Evolutionary conservation across 2,329 filamentous ascomycete genomes (phyloP), one percentile per base, ranked within the genome.

Genomic region (Aureobasidium sp.): DNA sequence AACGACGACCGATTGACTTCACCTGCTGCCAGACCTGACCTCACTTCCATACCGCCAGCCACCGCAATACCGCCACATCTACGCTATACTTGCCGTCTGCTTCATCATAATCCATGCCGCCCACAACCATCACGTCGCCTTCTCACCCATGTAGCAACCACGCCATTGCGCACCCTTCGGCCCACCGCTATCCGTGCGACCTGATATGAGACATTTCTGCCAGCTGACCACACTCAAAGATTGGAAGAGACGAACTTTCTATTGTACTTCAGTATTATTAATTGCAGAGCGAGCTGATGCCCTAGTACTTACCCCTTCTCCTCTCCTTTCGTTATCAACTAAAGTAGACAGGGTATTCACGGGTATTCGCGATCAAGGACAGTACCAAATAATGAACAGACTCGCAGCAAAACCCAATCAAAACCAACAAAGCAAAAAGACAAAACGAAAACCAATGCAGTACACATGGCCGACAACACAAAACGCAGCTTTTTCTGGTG

Each of bases 361-460:
- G 55, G 55, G 53, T 55, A 55, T 56, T 57, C 55, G 55, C 52
- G 47, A 57, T 57, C 8, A 38, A 54, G 45, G 41, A 48, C 37
- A 54, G 25, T 34, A 54, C 34, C 24, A 37, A 25, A 34, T n/a
- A 30, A 48, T 14, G n/a, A 49, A 54, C 35, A 40, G 29, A 54
- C 51, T 39, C 17, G 41, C 29, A 41, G 32, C 53, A 56, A 55
- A 54, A 50, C 48, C 55, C 42, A 57, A 34, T n/a, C n/a, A 50
- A 53, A 54, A 54, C 41, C 42, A 34, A 58, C 50, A 52, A 42
- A 52, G 55, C 37, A 55, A 19, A 54, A 38, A 30, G 24, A 54
- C 51, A 47, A 47, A 47, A 53, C 51, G 32, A 48, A 49, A 29
- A 24, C 11, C 34, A 49, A 39, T 39, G 45, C 45, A 30, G 17